Evolutionary conservation across 192 early-diverging fungal species (phyloP), one percentile per base, ranked within the genome.

Genomic region (Obelidium mucronatum): DNA sequence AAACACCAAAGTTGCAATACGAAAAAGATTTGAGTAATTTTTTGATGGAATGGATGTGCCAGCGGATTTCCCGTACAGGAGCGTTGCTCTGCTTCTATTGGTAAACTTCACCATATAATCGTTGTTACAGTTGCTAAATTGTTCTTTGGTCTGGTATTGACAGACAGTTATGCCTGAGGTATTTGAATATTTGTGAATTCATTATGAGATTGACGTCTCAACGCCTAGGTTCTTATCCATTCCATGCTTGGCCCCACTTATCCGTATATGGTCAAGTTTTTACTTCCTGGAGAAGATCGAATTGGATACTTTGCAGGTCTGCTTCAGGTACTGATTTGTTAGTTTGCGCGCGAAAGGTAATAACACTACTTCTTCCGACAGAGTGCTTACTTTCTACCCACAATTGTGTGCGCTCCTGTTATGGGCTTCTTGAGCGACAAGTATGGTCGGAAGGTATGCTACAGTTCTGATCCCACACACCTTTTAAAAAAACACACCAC

Each of bases 181-280:
- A 24, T 19, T 58, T 15, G 5, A 30, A 24, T 19, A 58, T 6
- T 30, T 28, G 55, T 58, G 11, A 24, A 5, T 58, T 6, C 6
- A 5, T 24, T 30, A 44, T 11, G 6, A 5, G 28, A n/a, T n/a
- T n/a, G n/a, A n/a, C n/a, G n/a, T n/a, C n/a, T n/a, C n/a, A n/a
- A n/a, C n/a, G 28, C 55, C 19, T 24, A 58, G 55, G 75, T 79
- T 53, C 37, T 82, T 5, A 79, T 82, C 39, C 81, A 82, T 48
- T 78, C 78, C 48, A 80, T 80, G 82, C 76, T 83, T 35, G 66
- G 44, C 0, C 82, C 82, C 30, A 55, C 77, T 48, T 84, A 84
- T 67, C 83, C 83, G 2, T 84, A 82, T 56, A 84, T 84, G 78
- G 77, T 81, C 3, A 26, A 74, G 8, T 48, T 64, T 22, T 63